Evolutionary conservation across 495 filamentous ascomycete species (phyloP), one percentile per base, ranked within the genome.

Genomic region (Choiromyces venosus): DNA sequence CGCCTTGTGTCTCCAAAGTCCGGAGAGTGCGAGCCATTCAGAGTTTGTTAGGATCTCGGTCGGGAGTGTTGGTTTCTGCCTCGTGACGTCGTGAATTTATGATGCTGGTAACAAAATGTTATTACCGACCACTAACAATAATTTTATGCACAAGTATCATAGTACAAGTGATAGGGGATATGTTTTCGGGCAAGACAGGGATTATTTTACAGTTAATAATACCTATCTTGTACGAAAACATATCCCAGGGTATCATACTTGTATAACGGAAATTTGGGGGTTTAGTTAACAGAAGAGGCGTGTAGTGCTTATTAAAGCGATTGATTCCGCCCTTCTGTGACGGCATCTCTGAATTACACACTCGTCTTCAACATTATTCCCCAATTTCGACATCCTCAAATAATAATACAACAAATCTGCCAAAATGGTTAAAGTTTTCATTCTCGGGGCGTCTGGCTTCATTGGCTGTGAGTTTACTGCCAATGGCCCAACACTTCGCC

Each of bases 341-440:
- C n/a, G 14, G 1, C n/a, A 2, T 61, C 10, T 61, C 52, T 29
- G 25, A 61, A 29, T 61, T 25, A 14, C n/a, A 61, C 10, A 33
- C 33, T 14, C 9, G n/a, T 33, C 10, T 33, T 61, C 52, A 25
- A 10, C 4, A 18, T 33, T 33, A 61, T 18, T 61, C 19, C 21
- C 21, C 44, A 3, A 16, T 61, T 33, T 33, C 25, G n/a, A 33
- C 25, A 61, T 16, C 25, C 46, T 5, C 25, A n/a, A 29, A 61
- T 61, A 61, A n/a, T n/a, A 29, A 61, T 12, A 9, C 42, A 44
- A 4, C 42, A 46, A 16, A 19, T 46, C n/a, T 46, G 52, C 3
- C 35, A 71, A 37, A 7, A 71, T 66, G 69, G 69, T 65, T 37
- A 71, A 71, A 38, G 69, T 71, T 37, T 66, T 71, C 35, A 39